Base-by-base conservation (phyloP, 73 alveolate genomes). In the Paramecium sexaurelia region DNA sequence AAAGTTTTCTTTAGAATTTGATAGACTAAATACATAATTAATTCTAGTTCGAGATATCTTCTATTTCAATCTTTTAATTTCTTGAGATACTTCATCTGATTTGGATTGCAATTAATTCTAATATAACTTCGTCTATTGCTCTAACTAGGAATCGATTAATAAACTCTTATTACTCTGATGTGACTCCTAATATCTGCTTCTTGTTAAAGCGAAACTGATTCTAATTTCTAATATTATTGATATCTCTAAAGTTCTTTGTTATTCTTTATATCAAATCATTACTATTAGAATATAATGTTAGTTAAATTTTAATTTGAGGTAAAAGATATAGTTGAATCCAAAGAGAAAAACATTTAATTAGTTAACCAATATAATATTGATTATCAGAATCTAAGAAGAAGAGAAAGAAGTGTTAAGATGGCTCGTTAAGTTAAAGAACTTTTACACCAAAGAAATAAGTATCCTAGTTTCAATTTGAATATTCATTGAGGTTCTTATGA, bases 181-280 rank as follows among this genome's bases (percentile, higher is more conserved):
- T 71, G 86, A 71, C 35, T 71, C 9, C 86, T 26, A 36, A 71
- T 71, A 6, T 71, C 86, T 1, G 86, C 86, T 37, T 71, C 86
- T 17, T 71, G 20, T 17, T 71, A 35, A 33, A 33, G 56, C 11
- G 35, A 35, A 40, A 71, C 56, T 4, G 32, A 40, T 40, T 71
- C 86, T n/a, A 71, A 40, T 71, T 71, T 71, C 86, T 71, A n/a
- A 11, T 71, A 71, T 71, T 78, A 20, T 22, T 78, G 20, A 41
- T 78, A 13, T 78, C 32, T 43, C 40, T 20, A 78, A 78, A 40
- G 39, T 29, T 29, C 45, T 13, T 56, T 2, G 55, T 78, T 2
- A 78, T 78, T 78, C 90, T 22, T 24, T 32, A 7, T 22, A 61
- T 61, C 17, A 61, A 32, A 22, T 61, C 83, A 61, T 26, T 29